These are phyloP conservation scores for Lavandula angustifolia DNA, from an alignment of 257 asterid genomes.

Conservation along the genomic window DNA sequence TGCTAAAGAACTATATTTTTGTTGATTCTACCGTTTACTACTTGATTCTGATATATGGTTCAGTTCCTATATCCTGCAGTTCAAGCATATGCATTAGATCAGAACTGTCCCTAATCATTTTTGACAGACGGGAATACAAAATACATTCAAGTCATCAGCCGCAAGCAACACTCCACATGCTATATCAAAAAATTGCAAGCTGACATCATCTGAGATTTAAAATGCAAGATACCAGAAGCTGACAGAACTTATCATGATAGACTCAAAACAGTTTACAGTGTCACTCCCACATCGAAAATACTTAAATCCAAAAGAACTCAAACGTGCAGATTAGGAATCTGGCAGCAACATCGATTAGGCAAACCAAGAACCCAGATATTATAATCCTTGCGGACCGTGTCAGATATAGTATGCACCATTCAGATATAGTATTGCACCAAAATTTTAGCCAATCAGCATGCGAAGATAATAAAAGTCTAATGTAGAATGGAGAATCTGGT, in stretches of 20 bases:
- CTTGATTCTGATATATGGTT: neutral
- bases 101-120: neutral
- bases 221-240: slow-evolving; percentile 3
- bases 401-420: slow-evolving; percentile 3
- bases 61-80: neutral
- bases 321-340: neutral
- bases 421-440: neutral
- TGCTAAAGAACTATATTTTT: slow-evolving; percentile 15
- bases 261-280: neutral
- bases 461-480: neutral
- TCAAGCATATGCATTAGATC: slow-evolving; percentile 15
- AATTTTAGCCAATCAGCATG: neutral
- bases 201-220: neutral
- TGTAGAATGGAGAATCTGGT: neutral
- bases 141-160: neutral
- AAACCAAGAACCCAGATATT: neutral
- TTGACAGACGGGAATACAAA: neutral
- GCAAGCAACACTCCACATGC: slow-evolving; percentile 23
- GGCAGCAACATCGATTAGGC: slow-evolving; percentile 3
- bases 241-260: neutral
- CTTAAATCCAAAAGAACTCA: neutral
- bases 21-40: neutral
- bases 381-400: neutral
- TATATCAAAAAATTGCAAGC: neutral
- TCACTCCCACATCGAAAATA: neutral